Percentiles rank a stretch among this genome's conserved stretches.
phyloP scores from a whole-genome alignment of 2,329 filamentous ascomycete species.

The Neonectria neomacrospora region DNA sequence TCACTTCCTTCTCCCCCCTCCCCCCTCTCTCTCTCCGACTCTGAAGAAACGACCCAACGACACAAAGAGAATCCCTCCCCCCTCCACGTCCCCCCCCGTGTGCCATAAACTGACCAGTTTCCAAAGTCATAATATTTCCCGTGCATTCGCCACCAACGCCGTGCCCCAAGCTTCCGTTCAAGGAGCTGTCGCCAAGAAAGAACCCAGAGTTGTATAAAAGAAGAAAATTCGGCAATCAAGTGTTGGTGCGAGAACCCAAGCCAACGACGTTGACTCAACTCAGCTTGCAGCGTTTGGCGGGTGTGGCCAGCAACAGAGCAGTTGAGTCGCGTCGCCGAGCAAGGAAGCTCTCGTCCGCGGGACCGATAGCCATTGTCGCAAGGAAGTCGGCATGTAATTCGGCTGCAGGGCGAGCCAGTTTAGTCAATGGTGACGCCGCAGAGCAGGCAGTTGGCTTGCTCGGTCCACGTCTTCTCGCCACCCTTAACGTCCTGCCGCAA shows the following conservation, averaged over 20 bases:
- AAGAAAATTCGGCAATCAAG: constrained; percentile 33
- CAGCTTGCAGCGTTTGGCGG: not conserved
- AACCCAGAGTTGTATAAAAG: constrained; percentile 36
- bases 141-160: constrained; percentile 43
- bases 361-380: not conserved
- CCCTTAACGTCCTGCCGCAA: constrained; percentile 59
- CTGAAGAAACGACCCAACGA: constrained; percentile 16
- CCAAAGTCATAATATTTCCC: constrained; percentile 37
- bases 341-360: not conserved
- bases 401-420: constrained; percentile 11
- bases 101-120: constrained; percentile 32
- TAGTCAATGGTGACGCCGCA: constrained; percentile 61
- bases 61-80: constrained; percentile 28
- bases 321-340: not conserved
- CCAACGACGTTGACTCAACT: not conserved
- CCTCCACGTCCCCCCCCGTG: constrained; percentile 29
- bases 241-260: constrained; percentile 2
- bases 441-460: constrained; percentile 60
- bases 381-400: not conserved
- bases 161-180: constrained; percentile 42
- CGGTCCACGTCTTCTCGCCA: constrained; percentile 65
- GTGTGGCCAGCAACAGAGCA: not conserved
- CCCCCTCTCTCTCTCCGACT: not conserved
- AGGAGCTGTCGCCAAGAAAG: constrained; percentile 41
- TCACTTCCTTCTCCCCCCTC: constrained; percentile 4